Conservation (phyloP, 495 filamentous ascomycete genomes). For the Cairneyella variabilis region DNA sequence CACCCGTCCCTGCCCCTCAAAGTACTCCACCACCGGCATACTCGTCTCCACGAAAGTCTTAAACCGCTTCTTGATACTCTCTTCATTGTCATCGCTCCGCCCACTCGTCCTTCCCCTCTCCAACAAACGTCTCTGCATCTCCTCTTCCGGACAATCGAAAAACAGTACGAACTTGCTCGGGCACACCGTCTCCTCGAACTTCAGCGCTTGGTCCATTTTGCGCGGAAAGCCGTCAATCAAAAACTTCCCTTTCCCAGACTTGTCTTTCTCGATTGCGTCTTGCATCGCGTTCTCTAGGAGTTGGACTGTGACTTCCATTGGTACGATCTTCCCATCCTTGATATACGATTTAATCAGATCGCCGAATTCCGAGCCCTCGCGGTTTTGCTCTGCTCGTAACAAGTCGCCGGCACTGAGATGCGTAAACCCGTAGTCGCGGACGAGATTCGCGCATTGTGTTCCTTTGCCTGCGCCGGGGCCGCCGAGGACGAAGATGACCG, state of each 20-base stretch:
- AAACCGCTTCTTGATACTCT: constrained; percentile 95
- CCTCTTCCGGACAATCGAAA: constrained; percentile 83
- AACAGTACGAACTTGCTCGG: constrained; percentile 81
- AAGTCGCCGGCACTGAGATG: constrained; percentile 94
- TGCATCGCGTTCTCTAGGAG: constrained; percentile 91
- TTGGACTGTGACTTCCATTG: constrained; percentile 96
- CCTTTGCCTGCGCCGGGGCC: constrained; percentile 77
- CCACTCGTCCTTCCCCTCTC: constrained; percentile 91
- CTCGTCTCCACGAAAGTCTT: constrained; percentile 88
- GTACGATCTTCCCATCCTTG: constrained; percentile 89
- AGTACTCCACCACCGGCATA: constrained; percentile 93
- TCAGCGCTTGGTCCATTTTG: constrained; percentile 92
- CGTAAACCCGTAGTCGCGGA: constrained; percentile 84
- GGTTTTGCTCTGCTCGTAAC: constrained; percentile 87
- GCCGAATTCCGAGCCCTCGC: constrained; percentile 80
- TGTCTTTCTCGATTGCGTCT: constrained; percentile 42
- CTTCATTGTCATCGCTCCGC: constrained; percentile 86
- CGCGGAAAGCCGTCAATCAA: constrained; percentile 94
- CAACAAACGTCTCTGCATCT: constrained; percentile 77
- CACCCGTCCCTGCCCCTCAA: constrained; percentile 71
- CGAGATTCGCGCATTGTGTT: constrained; percentile 85
- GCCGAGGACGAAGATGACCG: constrained; percentile 84
- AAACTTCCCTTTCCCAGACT: constrained; percentile 51
- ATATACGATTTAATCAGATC: constrained; percentile 87
- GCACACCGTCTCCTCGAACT: constrained; percentile 88